Base-by-base conservation (phyloP, 1,139 yeast genomes). In the Pichia sp. region DNA sequence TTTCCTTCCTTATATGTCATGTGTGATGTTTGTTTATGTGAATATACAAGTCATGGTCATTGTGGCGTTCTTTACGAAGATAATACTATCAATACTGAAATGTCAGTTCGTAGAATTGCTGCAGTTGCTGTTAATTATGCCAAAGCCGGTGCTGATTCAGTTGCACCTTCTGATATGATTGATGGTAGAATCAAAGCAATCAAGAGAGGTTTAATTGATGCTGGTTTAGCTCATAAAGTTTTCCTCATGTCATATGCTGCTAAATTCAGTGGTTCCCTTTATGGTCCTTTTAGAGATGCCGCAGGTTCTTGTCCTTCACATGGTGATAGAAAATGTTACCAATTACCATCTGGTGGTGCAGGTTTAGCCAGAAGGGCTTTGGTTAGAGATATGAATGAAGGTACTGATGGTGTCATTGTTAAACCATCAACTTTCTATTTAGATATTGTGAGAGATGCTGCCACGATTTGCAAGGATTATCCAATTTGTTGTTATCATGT, bases 271-370 rank as follows among this genome's bases (percentile, higher is more conserved):
- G 96, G 97, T 24, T 77, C 80, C 48, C 68, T 93, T 42, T 91
- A 93, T 60, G 99, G 99, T 0, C 99, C 99, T 4, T 91, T 91
- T 69, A 73, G 99, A 61, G 98, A 91, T 53, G 96, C 96, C 27
- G 98, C 97, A 6, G 94, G 95, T 28, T 82, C 95, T 40, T 72
- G 80, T 5, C 98, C 98, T 11, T 74, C 87, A 23, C 74, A 76
- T 45, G 99, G 99, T 39, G 96, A 91, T 63, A 76, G 99, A 60
- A 85, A 80, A 62, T 77, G 87, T 46, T 93, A 91, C 64, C 99
- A 91, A 65, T 72, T 91, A 48, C 99, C 99, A 11, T 77, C 91
- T 2, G 93, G 88, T 18, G 96, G 95, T 29, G 74, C 86, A 33
- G 98, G 98, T 0, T 73, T 91, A 46, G 98, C 98, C 14, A 82